These are phyloP conservation scores for Dissophora globulifera DNA, from an alignment of 192 early-diverging fungal genomes.

Conservation along the genomic window DNA sequence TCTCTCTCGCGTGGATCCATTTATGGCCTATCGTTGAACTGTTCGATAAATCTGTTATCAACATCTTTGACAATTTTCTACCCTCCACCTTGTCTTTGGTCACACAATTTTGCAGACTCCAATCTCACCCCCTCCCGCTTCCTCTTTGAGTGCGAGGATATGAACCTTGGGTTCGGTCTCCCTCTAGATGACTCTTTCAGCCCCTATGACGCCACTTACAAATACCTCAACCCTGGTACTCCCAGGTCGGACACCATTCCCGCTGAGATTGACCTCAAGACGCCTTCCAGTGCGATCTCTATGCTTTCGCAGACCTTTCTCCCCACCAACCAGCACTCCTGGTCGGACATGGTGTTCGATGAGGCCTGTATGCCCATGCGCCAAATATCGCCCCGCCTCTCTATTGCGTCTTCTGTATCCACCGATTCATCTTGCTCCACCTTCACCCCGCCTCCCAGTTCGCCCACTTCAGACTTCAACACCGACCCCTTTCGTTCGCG, in stretches of 20 bases:
- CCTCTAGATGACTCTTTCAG: conserved; percentile 29
- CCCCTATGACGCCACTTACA: conserved; percentile 24
- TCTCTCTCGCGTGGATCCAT: background rate
- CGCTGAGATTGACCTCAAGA: conserved; percentile 10
- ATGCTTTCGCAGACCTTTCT: background rate
- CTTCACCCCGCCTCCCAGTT: background rate
- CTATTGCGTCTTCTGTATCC: conserved; percentile 9
- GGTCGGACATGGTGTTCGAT: conserved; percentile 43
- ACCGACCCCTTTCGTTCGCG: conserved; percentile 13
- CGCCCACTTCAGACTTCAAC: background rate
- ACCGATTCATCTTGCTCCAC: conserved; percentile 5
- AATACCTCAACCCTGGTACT: conserved; percentile 18
- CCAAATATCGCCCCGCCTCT: conserved; percentile 11
- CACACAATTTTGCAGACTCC: conserved; percentile 12
- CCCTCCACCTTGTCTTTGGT: background rate
- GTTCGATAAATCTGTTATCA: background rate
- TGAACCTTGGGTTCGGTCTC: conserved; percentile 22
- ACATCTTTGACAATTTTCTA: background rate
- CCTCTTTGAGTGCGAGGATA: conserved; percentile 27
- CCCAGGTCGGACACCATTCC: conserved; percentile 10
- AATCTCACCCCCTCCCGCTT: conserved; percentile 23
- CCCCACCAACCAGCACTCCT: conserved; percentile 13
- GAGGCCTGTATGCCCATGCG: conserved; percentile 24
- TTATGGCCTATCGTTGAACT: no score
- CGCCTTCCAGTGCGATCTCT: background rate